These are phyloP conservation scores for Citropsis articulata DNA, from an alignment of 345 rosid species.

Conservation along the genomic window DNA sequence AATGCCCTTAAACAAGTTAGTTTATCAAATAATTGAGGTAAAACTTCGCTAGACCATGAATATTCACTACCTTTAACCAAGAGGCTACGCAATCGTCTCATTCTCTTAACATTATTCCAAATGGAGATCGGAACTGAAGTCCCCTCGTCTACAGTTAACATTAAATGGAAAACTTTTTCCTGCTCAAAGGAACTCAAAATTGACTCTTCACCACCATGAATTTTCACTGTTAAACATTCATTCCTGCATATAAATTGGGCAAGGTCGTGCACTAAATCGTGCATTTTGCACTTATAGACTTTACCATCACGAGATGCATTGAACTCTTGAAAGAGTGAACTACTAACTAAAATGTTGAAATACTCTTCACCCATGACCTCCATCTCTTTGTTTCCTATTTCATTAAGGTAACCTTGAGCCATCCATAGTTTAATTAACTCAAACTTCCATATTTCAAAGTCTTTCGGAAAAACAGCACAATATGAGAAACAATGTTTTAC, in stretches of 20 bases:
- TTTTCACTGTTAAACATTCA: accelerated
- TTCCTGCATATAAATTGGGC: accelerated
- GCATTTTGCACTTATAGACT: accelerated
- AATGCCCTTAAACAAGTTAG: no score
- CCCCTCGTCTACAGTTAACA: accelerated
- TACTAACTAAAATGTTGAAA: accelerated
- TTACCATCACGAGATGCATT: accelerated
- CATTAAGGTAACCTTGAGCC: accelerated
- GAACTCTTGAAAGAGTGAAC: no score
- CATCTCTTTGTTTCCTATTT: accelerated
- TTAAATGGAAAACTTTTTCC: no score
- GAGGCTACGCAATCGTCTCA: no score
- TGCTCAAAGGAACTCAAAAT: accelerated
- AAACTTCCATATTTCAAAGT: accelerated
- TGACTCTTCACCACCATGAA: no score
- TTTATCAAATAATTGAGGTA: no score
- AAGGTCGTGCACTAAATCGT: no score
- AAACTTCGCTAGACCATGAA: no score
- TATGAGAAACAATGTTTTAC: accelerated
- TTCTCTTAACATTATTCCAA: accelerated
- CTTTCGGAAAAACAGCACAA: accelerated
- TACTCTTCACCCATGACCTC: no score
- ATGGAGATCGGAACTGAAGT: accelerated
- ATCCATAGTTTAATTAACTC: no score
- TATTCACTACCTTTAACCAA: accelerated